Evolutionary conservation across 129 eudicot genomes (phyloP), one percentile per base, ranked within the genome.

Genomic region (Deinandra increscens): DNA sequence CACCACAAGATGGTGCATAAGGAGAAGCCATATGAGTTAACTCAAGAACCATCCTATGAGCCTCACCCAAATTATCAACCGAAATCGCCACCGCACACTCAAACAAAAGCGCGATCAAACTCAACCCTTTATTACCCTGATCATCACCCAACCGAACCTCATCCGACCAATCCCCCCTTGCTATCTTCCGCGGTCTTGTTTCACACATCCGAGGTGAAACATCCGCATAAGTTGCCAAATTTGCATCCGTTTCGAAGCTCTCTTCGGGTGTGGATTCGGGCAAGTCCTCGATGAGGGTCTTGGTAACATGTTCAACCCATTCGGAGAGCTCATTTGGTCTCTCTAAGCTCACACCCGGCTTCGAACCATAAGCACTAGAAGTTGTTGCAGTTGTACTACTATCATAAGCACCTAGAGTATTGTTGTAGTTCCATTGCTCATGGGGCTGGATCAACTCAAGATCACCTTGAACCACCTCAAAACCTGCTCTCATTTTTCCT

Each of bases 81-180:
- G 96, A 89, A 46, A 89, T 84, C 13, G 96, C 93, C 15, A 89
- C 96, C 5, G 96, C 96, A 67, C 96, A 86, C 67, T 89, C 96
- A 26, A 89, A 66, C 18, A 89, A 74, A 56, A 71, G 54, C 8
- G 90, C 73, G 0, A 89, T 80, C 62, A 86, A 79, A 64, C 70
- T 44, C 56, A 89, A 54, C 31, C 85, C 86, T 19, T 78, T 72
- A 66, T 66, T 72, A 49, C 64, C 71, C 15, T 70, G 75, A 19
- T 72, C 63, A 19, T 72, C 63, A 4, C 76, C 29, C 26, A 53
- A 26, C 1, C 62, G 71, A 33, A 5, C 74, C 10, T 54, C 70
- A n/a, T 63, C 45, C 0, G 55, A 68, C 43, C 73, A 37, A 36
- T 63, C 58, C 46, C 29, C 69, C 60, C 80, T 80, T 11, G 84